Conservation (phyloP, 164 flowering plant species). For the Litsea cubeba region DNA sequence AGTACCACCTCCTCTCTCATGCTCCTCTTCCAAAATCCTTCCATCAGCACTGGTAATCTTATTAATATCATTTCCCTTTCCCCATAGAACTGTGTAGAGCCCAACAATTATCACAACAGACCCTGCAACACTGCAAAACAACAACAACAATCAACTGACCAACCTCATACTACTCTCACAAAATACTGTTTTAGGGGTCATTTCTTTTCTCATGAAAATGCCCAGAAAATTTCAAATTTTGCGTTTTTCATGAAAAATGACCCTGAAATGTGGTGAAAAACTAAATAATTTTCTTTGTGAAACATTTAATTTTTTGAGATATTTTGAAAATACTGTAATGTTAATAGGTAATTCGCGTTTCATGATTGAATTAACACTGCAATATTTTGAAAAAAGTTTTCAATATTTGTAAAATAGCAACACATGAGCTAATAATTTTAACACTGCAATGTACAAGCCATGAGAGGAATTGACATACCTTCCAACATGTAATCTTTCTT, state of each 20-base stretch:
- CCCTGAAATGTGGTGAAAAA: neutral
- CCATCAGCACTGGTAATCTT: neutral
- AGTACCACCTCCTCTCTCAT: constrained; percentile 5
- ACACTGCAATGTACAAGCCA: no score
- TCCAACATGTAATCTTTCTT: constrained; percentile 58
- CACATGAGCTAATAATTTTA: no score
- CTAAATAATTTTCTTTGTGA: neutral
- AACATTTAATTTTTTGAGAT: no score
- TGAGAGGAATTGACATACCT: constrained; percentile 25
- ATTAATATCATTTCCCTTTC: constrained; percentile 49
- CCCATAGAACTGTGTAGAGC: constrained; percentile 83
- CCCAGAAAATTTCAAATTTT: no score
- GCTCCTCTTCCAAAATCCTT: neutral
- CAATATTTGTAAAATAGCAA: no score
- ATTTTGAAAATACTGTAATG: no score
- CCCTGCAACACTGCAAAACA: constrained; percentile 48
- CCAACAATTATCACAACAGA: constrained; percentile 66
- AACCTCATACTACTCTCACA: neutral
- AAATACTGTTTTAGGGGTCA: neutral
- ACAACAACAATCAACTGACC: neutral
- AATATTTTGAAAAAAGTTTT: no score
- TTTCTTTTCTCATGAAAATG: neutral
- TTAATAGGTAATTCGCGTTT: no score
- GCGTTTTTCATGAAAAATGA: no score
- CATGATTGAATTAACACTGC: no score